A percentile compares a stretch with the other conserved stretches of the same genome.
These are phyloP conservation scores for Geosmithia flava DNA, from an alignment of 2,329 filamentous ascomycete species.

Conservation along the genomic window DNA sequence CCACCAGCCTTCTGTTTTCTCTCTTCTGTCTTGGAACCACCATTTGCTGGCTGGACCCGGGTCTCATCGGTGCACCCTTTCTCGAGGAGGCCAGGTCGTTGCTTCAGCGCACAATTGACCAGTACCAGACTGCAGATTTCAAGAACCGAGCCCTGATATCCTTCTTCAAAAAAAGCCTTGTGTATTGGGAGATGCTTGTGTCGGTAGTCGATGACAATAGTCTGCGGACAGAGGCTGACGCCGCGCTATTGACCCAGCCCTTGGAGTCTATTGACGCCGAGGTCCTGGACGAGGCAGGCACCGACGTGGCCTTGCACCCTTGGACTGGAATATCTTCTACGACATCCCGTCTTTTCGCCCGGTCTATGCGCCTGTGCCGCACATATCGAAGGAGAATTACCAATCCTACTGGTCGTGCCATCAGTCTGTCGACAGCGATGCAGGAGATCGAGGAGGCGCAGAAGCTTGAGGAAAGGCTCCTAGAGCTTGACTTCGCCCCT, in stretches of 20 bases:
- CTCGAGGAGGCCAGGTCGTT: constrained; percentile 15
- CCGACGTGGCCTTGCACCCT: constrained; percentile 15
- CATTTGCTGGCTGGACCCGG: constrained; percentile 24
- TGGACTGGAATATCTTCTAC: constrained; percentile 24
- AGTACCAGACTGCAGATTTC: constrained; percentile 11
- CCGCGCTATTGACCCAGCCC: not conserved
- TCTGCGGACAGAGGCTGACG: not conserved
- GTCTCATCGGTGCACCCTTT: constrained; percentile 18
- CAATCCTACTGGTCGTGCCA: constrained; percentile 8
- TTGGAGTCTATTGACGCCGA: not conserved
- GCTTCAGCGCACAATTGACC: constrained; percentile 3
- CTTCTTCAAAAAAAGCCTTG: constrained; percentile 25
- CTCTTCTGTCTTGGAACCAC: constrained; percentile 26
- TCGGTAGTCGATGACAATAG: constrained; percentile 16
- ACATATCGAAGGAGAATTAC: constrained; percentile 13
- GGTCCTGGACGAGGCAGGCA: not conserved
- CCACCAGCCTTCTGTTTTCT: constrained; percentile 20
- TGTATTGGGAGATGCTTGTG: constrained; percentile 26
- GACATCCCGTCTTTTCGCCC: constrained; percentile 18
- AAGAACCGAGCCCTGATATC: constrained; percentile 11
- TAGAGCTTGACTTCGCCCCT: constrained; percentile 15
- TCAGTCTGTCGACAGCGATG: constrained; percentile 12
- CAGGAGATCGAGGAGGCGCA: constrained; percentile 19
- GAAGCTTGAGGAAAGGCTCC: constrained; percentile 18
- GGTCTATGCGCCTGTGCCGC: constrained; percentile 21